Percentiles rank a stretch among this genome's conserved stretches.
These are phyloP conservation scores for Circinella umbellata DNA, from an alignment of 371 early-diverging fungal species.

Conservation along the genomic window DNA sequence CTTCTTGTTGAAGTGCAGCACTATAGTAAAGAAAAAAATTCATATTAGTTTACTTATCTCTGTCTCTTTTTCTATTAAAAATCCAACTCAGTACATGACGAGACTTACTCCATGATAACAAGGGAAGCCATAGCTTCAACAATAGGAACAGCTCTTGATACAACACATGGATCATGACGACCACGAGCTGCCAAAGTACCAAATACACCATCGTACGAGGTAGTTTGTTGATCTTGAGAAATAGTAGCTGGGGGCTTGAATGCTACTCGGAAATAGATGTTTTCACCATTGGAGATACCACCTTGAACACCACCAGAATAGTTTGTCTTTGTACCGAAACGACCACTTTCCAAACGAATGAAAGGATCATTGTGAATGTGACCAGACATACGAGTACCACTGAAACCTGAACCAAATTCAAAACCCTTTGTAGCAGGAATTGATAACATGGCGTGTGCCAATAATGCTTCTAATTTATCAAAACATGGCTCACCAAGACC, in stretches of 20 bases:
- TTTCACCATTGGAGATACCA: slow-evolving; percentile 95
- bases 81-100: not conserved
- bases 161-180: slow-evolving; percentile 97
- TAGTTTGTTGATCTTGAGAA: slow-evolving; percentile 85
- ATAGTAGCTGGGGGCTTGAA: slow-evolving; percentile 98
- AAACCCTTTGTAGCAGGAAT: slow-evolving; percentile 98
- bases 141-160: slow-evolving; percentile 95
- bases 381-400: slow-evolving; percentile 87
- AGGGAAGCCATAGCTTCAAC: slow-evolving; percentile 97
- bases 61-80: not conserved
- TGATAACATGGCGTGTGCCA: slow-evolving; percentile 98
- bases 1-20: slow-evolving; percentile 67
- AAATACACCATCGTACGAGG: slow-evolving; percentile 81
- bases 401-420: slow-evolving; percentile 95
- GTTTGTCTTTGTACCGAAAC: slow-evolving; percentile 87
- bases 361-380: slow-evolving; percentile 95
- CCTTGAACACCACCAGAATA: slow-evolving; percentile 97
- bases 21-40: slow-evolving; percentile 21
- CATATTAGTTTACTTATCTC: not conserved
- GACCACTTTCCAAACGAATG: slow-evolving; percentile 59
- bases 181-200: slow-evolving; percentile 93
- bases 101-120: slow-evolving; percentile 89
- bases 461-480: slow-evolving; percentile 95
- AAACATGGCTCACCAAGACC: slow-evolving; percentile 99
- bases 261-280: slow-evolving; percentile 95